Evolutionary conservation across 345 rosid species (phyloP), one percentile per base, ranked within the genome.

Genomic region (Noccaea caerulescens): DNA sequence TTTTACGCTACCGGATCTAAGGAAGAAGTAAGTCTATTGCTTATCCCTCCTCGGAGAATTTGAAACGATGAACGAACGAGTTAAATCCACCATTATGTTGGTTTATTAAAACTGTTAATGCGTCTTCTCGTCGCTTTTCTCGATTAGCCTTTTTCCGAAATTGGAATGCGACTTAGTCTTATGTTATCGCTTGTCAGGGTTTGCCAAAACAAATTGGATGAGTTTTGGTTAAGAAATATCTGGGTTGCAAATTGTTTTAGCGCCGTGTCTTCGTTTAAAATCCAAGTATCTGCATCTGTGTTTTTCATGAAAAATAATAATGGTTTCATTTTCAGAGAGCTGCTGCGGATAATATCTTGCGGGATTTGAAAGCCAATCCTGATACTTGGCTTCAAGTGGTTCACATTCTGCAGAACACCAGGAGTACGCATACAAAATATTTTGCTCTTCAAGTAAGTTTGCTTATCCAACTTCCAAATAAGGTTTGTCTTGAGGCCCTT

Each of bases 381-480:
- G 98, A 94, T 68, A 89, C 84, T 75, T 94, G 99, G 99, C 98
- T 89, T 33, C 99, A 94, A 75, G 99, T 94, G 45, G 98, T 92
- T 75, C 97, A 87, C 68, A 82, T 92, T 71, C 82, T 94, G 16
- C 98, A 88, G 67, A 84, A 67, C 39, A 86, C 99, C 4, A 84
- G 79, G 71, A 89, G 81, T 78, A 80, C 83, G 14, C 86, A 92
- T 77, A 89, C 99, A 67, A 94, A 94, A 69, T 94, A 84, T 77
- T 94, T 88, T 61, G 93, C 99, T 20, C 84, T 94, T 66, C 98
- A 91, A 95, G 99, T 91, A 34, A 14, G 18, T 23, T 59, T 12
- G 47, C 10, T 7, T 49, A 8, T 41, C 12, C 39, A 61, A 9
- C 25, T 34, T 56, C n/a, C 41, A 33, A 7, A 55, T 55, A 39